Evolutionary conservation across 371 early-diverging fungal genomes (phyloP), one percentile per base, ranked within the genome.

Genomic region (Zopfochytrium polystomum): DNA sequence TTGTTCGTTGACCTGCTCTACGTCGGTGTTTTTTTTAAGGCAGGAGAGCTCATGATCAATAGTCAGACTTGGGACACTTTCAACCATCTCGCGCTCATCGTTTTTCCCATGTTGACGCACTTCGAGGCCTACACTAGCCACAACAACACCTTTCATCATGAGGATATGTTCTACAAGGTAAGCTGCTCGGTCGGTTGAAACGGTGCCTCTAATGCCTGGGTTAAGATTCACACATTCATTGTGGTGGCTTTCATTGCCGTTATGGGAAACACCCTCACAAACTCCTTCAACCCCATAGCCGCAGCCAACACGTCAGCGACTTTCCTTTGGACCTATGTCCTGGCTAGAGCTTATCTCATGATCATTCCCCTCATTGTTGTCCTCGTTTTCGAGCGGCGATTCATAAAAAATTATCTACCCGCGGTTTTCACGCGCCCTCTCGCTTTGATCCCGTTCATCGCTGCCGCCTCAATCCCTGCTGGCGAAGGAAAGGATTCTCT

Each of bases 1-100:
- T 52, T 70, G 22, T 70, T 70, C 46, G 7, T 56, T 3, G 71
- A 70, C 45, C 57, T 70, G 18, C 52, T 70, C 13, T 70, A 66
- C 49, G 63, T 63, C 23, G 66, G 58, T n/a, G 51, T 51, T 38
- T 32, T 66, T 31, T 44, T 43, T 3, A 59, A 62, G 45, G 44
- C 62, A 2, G 55, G 58, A 1, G 1, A 38, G 4, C 31, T 34
- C 22, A 2, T 60, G 20, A 7, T 5, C 29, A n/a, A n/a, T 5
- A 46, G 6, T 4, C 53, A 35, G 13, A n/a, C 46, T 5, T 62
- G 62, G 62, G 47, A 46, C 4, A 30, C 42, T 5, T 45, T 62
- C 18, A n/a, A 22, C 33, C 3, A 59, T 9, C 52, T 54, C 23
- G 11, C 44, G 7, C 54, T 68, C 20, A 15, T 63, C 29, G 30